Conservation (phyloP, 2,329 filamentous ascomycete species). For the Alternaria gaisen region DNA sequence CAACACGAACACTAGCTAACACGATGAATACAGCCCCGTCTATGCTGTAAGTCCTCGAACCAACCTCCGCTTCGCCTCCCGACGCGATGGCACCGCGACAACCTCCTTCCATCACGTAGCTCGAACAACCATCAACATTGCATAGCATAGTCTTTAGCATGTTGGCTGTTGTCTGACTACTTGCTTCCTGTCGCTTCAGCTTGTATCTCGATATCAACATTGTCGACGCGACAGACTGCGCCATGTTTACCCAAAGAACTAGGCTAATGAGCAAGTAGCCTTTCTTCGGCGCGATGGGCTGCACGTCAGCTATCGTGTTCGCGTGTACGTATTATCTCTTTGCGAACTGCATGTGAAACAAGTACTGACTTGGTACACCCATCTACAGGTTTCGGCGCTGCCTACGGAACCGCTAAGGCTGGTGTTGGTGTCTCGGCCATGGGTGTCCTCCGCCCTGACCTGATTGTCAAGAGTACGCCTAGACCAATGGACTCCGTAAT, state of each 20-base stretch:
- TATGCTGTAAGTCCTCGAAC: slow-evolving; percentile 86
- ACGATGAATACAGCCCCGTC: slow-evolving; percentile 74
- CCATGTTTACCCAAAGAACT: slow-evolving; percentile 1
- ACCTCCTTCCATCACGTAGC: slow-evolving; percentile 19
- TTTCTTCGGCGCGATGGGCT: slow-evolving; percentile 98
- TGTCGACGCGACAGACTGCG: slow-evolving; percentile 13
- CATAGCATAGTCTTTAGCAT: no score
- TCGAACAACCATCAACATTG: not conserved
- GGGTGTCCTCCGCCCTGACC: slow-evolving; percentile 95
- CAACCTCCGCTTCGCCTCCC: slow-evolving; percentile 33
- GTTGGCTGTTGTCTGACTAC: no score
- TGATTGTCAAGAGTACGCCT: slow-evolving; percentile 97
- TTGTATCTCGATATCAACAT: no score
- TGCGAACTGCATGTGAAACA: no score
- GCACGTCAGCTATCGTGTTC: slow-evolving; percentile 93
- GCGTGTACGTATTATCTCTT: slow-evolving; percentile 64
- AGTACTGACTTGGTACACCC: no score
- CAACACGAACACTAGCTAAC: slow-evolving; percentile 41
- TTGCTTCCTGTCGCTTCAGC: no score
- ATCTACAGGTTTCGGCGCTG: slow-evolving; percentile 73
- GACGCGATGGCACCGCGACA: slow-evolving; percentile 29
- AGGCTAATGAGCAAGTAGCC: slow-evolving; percentile 61
- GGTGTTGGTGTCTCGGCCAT: slow-evolving; percentile 98
- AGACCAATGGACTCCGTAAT: not conserved
- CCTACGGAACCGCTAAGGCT: slow-evolving; percentile 98